Base-by-base conservation (phyloP, 305 asterid genomes). In the Fraxinus greggii region DNA sequence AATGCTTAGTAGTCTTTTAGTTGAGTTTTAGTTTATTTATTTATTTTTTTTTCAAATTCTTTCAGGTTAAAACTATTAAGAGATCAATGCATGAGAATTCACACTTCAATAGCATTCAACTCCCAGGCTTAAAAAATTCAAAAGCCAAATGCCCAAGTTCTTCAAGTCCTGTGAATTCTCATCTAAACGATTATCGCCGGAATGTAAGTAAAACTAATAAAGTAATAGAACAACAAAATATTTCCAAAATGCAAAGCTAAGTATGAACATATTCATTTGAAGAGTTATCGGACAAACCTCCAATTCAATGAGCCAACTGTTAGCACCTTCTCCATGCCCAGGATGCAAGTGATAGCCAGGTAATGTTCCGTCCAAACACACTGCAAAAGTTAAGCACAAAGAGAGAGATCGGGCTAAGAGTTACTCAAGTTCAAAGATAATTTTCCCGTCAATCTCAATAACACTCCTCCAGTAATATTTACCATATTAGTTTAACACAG, bases 301-400 rank as follows among this genome's bases (percentile, higher is more conserved):
- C 83, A 96, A 87, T 82, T 96, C 92, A 83, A 94, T 80, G 84
- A 96, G 97, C 99, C 99, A 96, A 87, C 97, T 94, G 83, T 93
- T 89, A 73, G 89, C 93, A 72, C 98, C 98, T 0, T 91, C 78
- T 19, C 98, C 98, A 76, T 80, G 92, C 78, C 99, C 99, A 0
- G 86, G 91, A 82, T 94, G 92, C 85, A 94, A 72, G 92, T 97
- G 98, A 87, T 97, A 97, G 85, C 96, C 99, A 36, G 99, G 99
- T 81, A 86, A 35, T 31, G 98, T 89, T 84, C 99, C 99, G 81
- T 96, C 99, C 90, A 96, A 85, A 83, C 99, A 96, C 28, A 94
- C 98, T 96, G 93, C 83, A 88, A 80, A 36, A 51, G 51, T 74
- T 74, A 77, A 77, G 48, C 67, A 88, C 32, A 76, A 69, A 15